Evolutionary conservation across 495 filamentous ascomycete genomes (phyloP).

Genomic region (Rusavskia elegans): DNA sequence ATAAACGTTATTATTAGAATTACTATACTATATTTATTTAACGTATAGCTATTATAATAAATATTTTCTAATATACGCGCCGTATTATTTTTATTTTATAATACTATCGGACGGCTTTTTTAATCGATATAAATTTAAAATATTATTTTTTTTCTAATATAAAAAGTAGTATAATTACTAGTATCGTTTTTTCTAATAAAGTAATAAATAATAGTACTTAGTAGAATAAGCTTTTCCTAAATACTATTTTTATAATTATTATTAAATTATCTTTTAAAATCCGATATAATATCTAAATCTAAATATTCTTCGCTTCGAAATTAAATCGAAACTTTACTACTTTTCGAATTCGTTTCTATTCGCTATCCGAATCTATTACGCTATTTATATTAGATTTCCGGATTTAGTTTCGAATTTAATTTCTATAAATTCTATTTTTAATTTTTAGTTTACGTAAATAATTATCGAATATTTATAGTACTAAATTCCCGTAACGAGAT

Average conservation of each 20-base stretch:
- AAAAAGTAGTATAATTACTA: neutral
- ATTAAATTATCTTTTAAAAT: neutral
- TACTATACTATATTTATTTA: neutral
- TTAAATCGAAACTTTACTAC: neutral
- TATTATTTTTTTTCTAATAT: slow-evolving; percentile 1
- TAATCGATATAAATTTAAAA: slow-evolving; percentile 1
- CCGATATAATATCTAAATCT: neutral
- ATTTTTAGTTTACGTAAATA: too few relatives aligned
- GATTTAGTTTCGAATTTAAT: too few relatives aligned
- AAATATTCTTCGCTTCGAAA: neutral
- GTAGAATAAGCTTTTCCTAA: neutral
- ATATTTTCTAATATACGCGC: neutral
- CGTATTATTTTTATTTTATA: neutral
- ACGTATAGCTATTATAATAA: neutral
- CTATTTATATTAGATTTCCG: neutral
- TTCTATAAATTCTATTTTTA: too few relatives aligned
- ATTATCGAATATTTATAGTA: too few relatives aligned
- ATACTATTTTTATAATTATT: slow-evolving; percentile 1
- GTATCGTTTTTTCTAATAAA: slow-evolving; percentile 2
- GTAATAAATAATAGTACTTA: neutral
- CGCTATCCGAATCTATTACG: neutral
- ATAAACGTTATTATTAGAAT: neutral
- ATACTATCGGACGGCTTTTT: neutral
- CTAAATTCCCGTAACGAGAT: too few relatives aligned
- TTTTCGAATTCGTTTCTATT: neutral